A percentile compares a stretch with the other conserved stretches of the same genome.
These are phyloP conservation scores for Trichosporon inkin DNA, from an alignment of 1,284 basidiomycete species.

Conservation along the genomic window DNA sequence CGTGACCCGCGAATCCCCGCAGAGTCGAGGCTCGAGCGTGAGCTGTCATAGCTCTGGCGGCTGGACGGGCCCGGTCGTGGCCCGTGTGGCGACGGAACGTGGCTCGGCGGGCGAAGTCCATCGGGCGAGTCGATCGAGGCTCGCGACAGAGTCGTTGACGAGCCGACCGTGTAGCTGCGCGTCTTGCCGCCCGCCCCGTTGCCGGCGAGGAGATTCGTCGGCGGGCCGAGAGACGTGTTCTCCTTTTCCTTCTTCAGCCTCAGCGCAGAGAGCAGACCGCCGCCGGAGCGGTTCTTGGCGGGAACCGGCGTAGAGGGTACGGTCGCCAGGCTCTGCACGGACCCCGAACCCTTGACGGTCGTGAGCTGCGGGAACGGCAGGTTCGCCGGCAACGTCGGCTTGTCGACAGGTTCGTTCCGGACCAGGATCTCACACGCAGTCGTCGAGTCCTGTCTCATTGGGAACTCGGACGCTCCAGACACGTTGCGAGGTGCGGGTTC, in stretches of 20 bases:
- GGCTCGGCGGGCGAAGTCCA: constrained; percentile 4
- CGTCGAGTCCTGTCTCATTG: constrained; percentile 45
- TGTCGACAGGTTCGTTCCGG: constrained; percentile 40
- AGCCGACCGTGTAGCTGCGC: constrained; percentile 3
- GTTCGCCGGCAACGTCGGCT: constrained; percentile 52
- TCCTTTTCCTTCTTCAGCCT: constrained; percentile 39
- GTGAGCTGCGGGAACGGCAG: constrained; percentile 69
- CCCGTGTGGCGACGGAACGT: constrained; percentile 9
- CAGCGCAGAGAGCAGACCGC: constrained; percentile 37
- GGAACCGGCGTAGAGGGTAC: constrained; percentile 20
- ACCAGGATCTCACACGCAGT: constrained; percentile 44
- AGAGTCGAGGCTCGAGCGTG: constrained; percentile 15
- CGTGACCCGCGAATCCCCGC: constrained; percentile 1
- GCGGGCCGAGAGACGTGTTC: constrained; percentile 14
- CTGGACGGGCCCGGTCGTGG: constrained; percentile 8
- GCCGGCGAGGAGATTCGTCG: background rate
- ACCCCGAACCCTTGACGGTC: constrained; percentile 18
- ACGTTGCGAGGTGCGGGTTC: constrained; percentile 31
- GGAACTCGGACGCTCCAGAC: constrained; percentile 46
- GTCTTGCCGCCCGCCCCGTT: constrained; percentile 11
- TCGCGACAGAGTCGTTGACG: background rate
- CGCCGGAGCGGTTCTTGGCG: constrained; percentile 21
- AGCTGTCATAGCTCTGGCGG: constrained; percentile 12
- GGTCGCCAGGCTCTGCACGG: constrained; percentile 32
- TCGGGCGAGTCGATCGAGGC: constrained; percentile 10